Evolutionary conservation across 1,284 basidiomycete genomes (phyloP), one percentile per base, ranked within the genome.

Genomic region (Ustilago xerochloae): DNA sequence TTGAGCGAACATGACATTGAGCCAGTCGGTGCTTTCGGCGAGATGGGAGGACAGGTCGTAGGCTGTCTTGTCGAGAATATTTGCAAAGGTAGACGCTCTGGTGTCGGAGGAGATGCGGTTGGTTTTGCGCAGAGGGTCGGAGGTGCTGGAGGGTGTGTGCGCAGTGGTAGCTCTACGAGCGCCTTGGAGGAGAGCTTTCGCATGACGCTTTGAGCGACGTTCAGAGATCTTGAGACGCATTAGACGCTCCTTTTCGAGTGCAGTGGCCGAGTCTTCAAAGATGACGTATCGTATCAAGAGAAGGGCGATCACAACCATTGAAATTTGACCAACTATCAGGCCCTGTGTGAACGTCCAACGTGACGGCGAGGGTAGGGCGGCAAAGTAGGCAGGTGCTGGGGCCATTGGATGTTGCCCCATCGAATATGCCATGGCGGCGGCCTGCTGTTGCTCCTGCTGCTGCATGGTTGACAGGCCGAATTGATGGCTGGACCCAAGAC

Each of bases 1-100:
- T 79, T 88, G 88, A 4, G 87, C 87, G 28, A 88, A 80, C 18
- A 89, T 83, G 35, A 88, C 87, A 75, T 89, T 89, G 46, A 89
- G 79, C 88, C 88, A 89, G 68, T 87, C 88, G 28, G 86, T 81
- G 16, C 86, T 86, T 70, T 89, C 88, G 12, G 87, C 82, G 4
- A 86, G 78, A 71, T 88, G 88, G 13, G 85, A 85, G 2, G 86
- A 82, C 73, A 88, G 85, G 63, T 89, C 88, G 75, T 88, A 89
- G 5, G 78, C 81, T 4, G 87, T 84, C 52, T 86, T 86, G n/a
- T 81, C 75, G 22, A 88, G 84, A 8, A 89, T 72, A 51, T 51
- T 54, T 53, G 63, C 61, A 47, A 67, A 60, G 5, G 52, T 59
- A 28, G 57, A 53, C 2, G 56, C 50, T 33, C 63, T 59, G 5